phyloP scores from a whole-genome alignment of 2,329 filamentous ascomycete genomes.

The Botrytis tulipae region DNA sequence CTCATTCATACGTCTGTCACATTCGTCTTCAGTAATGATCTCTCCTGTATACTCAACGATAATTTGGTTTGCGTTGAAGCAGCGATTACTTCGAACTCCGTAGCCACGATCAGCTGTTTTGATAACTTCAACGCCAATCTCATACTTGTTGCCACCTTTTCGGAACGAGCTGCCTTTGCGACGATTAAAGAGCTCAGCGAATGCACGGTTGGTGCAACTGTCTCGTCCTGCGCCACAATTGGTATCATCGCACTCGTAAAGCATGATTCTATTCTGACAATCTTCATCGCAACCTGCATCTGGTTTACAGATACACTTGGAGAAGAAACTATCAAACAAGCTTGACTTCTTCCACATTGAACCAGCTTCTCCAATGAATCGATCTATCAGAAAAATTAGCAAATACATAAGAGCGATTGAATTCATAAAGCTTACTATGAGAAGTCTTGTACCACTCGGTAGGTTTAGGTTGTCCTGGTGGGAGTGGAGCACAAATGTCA shows the following conservation, averaged over 20 bases:
- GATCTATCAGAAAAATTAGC: constrained; percentile 55
- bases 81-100: constrained; percentile 86
- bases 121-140: constrained; percentile 91
- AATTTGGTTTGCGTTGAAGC: constrained; percentile 85
- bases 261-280: constrained; percentile 94
- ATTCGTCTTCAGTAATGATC: constrained; percentile 93
- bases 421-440: constrained; percentile 63
- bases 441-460: constrained; percentile 91
- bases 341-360: constrained; percentile 79
- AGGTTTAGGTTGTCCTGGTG: constrained; percentile 83
- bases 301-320: constrained; percentile 72
- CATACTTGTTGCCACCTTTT: constrained; percentile 74
- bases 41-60: constrained; percentile 98
- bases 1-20: constrained; percentile 88
- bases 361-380: constrained; percentile 82
- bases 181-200: constrained; percentile 74
- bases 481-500: constrained; percentile 84
- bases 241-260: constrained; percentile 89
- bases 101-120: constrained; percentile 87
- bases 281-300: constrained; percentile 83
- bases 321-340: constrained; percentile 70
- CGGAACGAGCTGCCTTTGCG: constrained; percentile 47
- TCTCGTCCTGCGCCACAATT: constrained; percentile 81
- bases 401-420: background rate
- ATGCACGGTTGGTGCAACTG: constrained; percentile 81